Evolutionary conservation across 2,329 filamentous ascomycete genomes (phyloP).

Genomic region (Beauveria sp.): DNA sequence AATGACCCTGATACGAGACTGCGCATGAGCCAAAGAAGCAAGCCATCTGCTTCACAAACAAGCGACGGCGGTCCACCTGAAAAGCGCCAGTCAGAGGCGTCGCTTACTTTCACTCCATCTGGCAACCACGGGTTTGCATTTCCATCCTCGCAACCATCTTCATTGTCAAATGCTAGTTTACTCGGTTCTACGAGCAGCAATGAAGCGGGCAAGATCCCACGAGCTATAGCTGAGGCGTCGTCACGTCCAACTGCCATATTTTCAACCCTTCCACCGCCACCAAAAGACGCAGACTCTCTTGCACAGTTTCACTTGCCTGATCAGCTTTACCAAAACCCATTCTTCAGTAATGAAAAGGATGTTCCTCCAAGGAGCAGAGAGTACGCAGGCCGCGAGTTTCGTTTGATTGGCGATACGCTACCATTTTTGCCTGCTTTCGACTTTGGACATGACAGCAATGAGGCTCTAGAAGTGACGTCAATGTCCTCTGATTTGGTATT

Average conservation of each 20-base stretch:
- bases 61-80: slow-evolving; percentile 26
- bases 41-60: slow-evolving; percentile 37
- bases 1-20: slow-evolving; percentile 55
- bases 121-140: background rate
- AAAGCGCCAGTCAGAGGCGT: background rate
- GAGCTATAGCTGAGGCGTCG: background rate
- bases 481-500: background rate
- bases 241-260: slow-evolving; percentile 11
- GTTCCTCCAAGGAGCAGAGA: slow-evolving; percentile 70
- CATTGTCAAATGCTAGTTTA: background rate
- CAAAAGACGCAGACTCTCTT: slow-evolving; percentile 17
- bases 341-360: slow-evolving; percentile 77
- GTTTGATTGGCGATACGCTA: slow-evolving; percentile 63
- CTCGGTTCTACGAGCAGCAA: background rate
- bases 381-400: slow-evolving; percentile 84
- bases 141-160: slow-evolving; percentile 5
- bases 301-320: slow-evolving; percentile 40
- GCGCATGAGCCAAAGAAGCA: slow-evolving; percentile 58
- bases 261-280: slow-evolving; percentile 21
- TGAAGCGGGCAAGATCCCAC: background rate
- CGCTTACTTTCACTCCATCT: background rate
- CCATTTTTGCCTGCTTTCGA: slow-evolving; percentile 79
- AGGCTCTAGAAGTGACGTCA: background rate
- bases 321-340: slow-evolving; percentile 76
- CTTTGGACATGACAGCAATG: slow-evolving; percentile 34